Conservation (phyloP, 2,329 filamentous ascomycete genomes). For the Colletotrichum ledebouriae region DNA sequence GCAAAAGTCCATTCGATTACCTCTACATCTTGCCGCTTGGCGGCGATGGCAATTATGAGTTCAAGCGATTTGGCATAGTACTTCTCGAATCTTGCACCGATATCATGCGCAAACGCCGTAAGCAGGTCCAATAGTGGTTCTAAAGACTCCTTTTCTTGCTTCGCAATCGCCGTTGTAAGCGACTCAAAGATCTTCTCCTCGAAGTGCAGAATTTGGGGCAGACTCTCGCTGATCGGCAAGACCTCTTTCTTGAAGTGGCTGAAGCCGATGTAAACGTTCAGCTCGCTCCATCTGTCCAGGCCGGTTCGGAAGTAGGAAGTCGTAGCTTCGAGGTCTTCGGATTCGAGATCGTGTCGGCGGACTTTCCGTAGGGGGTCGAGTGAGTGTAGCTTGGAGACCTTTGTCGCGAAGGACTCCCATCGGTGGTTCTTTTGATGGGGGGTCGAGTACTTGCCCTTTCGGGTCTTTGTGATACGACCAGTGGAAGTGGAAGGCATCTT, state of each 20-base stretch:
- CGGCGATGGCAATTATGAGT: slow-evolving; percentile 83
- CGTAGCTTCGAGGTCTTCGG: slow-evolving; percentile 79
- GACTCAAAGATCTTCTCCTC: slow-evolving; percentile 86
- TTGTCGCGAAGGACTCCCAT: slow-evolving; percentile 91
- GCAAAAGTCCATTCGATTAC: slow-evolving; percentile 99
- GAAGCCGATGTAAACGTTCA: slow-evolving; percentile 89
- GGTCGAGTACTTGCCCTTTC: slow-evolving; percentile 78
- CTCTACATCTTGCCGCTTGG: slow-evolving; percentile 81
- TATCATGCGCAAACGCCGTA: slow-evolving; percentile 93
- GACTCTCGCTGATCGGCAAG: slow-evolving; percentile 84
- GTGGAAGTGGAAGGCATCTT: slow-evolving; percentile 74
- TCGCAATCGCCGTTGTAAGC: slow-evolving; percentile 81
- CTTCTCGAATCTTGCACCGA: slow-evolving; percentile 88
- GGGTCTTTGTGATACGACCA: slow-evolving; percentile 77
- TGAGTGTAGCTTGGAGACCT: slow-evolving; percentile 88
- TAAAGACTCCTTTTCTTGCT: slow-evolving; percentile 82
- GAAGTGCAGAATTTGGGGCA: slow-evolving; percentile 93
- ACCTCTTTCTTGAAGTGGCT: slow-evolving; percentile 81
- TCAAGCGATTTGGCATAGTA: slow-evolving; percentile 83
- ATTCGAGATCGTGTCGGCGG: slow-evolving; percentile 85
- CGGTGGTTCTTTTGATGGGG: slow-evolving; percentile 85
- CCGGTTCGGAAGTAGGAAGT: slow-evolving; percentile 91
- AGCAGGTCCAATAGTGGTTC: slow-evolving; percentile 91
- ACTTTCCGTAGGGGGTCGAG: slow-evolving; percentile 93
- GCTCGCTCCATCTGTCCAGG: slow-evolving; percentile 89